Percentiles rank a stretch among this genome's conserved stretches.
phyloP scores from a whole-genome alignment of 1,284 basidiomycete genomes.

The Cutaneotrichosporon sp. region DNA sequence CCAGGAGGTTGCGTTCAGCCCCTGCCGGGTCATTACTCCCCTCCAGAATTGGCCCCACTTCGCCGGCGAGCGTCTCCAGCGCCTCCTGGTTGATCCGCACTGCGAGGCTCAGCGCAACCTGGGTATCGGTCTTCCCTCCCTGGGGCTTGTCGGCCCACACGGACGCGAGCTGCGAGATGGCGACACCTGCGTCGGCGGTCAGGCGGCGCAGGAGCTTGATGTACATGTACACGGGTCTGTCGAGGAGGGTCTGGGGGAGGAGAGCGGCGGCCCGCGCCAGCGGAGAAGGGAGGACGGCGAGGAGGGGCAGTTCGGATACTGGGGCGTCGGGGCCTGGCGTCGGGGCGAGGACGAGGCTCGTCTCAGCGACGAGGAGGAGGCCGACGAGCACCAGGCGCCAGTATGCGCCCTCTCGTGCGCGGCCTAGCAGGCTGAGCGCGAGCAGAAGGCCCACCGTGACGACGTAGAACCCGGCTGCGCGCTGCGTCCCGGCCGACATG shows the following conservation, averaged over 20 bases:
- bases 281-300: slow-evolving; percentile 4
- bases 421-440: slow-evolving; percentile 51
- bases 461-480: slow-evolving; percentile 8
- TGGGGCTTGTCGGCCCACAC: slow-evolving; percentile 27
- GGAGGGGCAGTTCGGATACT: slow-evolving; percentile 1
- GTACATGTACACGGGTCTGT: slow-evolving; percentile 29
- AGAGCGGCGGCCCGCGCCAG: slow-evolving; percentile 1
- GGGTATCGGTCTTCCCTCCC: neutral
- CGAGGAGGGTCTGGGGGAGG: neutral
- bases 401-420: slow-evolving; percentile 59
- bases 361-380: slow-evolving; percentile 54
- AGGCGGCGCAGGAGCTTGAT: slow-evolving; percentile 30
- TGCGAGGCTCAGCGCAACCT: neutral
- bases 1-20: slow-evolving; percentile 10
- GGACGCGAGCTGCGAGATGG: slow-evolving; percentile 34
- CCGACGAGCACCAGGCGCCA: slow-evolving; percentile 70
- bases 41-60: slow-evolving; percentile 2
- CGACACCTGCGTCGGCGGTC: slow-evolving; percentile 31
- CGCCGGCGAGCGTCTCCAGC: neutral
- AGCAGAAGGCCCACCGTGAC: slow-evolving; percentile 3
- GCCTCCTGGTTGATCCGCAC: neutral
- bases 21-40: slow-evolving; percentile 1
- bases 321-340: slow-evolving; percentile 9
- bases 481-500: slow-evolving; percentile 3
- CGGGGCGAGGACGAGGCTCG: slow-evolving; percentile 32